phyloP scores from a whole-genome alignment of 2,329 filamentous ascomycete genomes.

The Lachnellula subtilissima region DNA sequence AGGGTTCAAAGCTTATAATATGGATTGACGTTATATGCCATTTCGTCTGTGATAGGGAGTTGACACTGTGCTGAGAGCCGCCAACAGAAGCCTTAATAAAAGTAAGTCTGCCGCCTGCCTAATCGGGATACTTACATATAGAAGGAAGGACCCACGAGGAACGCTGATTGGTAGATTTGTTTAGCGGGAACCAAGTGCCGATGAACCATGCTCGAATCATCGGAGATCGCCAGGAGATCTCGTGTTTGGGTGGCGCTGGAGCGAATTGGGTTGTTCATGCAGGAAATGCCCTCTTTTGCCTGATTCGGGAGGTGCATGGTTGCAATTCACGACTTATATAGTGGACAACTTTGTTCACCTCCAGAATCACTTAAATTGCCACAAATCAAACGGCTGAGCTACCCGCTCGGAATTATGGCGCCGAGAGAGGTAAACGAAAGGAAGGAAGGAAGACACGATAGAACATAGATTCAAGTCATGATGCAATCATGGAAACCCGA shows the following conservation, averaged over 20 bases:
- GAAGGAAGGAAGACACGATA: too few species aligned
- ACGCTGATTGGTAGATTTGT: not conserved
- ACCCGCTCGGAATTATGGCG: too few species aligned
- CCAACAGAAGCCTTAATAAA: not conserved
- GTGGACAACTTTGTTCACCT: too few species aligned
- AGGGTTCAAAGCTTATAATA: not conserved
- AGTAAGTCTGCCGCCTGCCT: not conserved
- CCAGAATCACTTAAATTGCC: too few species aligned
- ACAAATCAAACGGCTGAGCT: too few species aligned
- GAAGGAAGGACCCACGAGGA: not conserved
- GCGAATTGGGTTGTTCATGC: too few species aligned
- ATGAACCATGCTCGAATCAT: not conserved
- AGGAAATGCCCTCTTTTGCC: not conserved
- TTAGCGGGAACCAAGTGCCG: not conserved
- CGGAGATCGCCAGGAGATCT: not conserved
- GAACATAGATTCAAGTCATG: too few species aligned
- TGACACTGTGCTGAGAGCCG: not conserved
- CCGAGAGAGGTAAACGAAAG: too few species aligned
- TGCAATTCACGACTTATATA: not conserved
- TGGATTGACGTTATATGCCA: not conserved
- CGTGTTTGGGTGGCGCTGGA: not conserved
- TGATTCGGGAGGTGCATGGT: not conserved
- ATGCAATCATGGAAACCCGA: too few species aligned
- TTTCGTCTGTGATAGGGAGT: not conserved
- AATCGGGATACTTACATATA: not conserved